Conservation (phyloP, 1,284 basidiomycete genomes). For the Somion occarium region DNA sequence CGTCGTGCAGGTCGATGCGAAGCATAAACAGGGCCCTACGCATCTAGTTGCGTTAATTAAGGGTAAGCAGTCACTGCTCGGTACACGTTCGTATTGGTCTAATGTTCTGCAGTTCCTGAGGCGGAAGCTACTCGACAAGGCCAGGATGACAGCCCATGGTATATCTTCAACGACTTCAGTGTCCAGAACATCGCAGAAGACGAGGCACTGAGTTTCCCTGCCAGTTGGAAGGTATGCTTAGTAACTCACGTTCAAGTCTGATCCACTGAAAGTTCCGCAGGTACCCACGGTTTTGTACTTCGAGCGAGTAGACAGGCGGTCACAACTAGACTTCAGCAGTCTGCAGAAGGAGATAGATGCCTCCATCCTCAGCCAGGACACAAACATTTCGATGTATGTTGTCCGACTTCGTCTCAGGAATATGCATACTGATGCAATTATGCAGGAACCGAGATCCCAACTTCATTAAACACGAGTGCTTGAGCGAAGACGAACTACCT, state of each 20-base stretch:
- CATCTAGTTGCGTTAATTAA: slow-evolving; percentile 91
- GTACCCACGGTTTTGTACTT: slow-evolving; percentile 87
- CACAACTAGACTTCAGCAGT: slow-evolving; percentile 56
- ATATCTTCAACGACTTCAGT: slow-evolving; percentile 96
- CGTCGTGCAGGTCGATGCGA: slow-evolving; percentile 79
- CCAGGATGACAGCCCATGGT: slow-evolving; percentile 66
- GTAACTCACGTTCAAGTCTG: not conserved
- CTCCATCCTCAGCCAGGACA: slow-evolving; percentile 80
- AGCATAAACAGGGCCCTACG: slow-evolving; percentile 55
- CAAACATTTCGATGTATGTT: slow-evolving; percentile 79
- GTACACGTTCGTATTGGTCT: slow-evolving; percentile 11
- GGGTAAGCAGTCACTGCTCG: slow-evolving; percentile 37
- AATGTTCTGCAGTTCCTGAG: slow-evolving; percentile 50
- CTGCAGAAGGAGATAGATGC: slow-evolving; percentile 71
- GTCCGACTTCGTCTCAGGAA: not conserved
- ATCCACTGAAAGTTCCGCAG: slow-evolving; percentile 34
- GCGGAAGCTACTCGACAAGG: slow-evolving; percentile 41
- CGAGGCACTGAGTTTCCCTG: slow-evolving; percentile 85
- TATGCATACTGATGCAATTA: not conserved
- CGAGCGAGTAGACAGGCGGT: slow-evolving; percentile 66
- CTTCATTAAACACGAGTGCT: slow-evolving; percentile 74
- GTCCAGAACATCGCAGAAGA: slow-evolving; percentile 81
- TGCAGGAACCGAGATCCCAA: slow-evolving; percentile 69
- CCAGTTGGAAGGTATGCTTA: slow-evolving; percentile 84
- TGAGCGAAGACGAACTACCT: slow-evolving; percentile 78